Evolutionary conservation across 768 basidiomycete genomes (phyloP).

Genomic region (Agaricus subrufescens): DNA sequence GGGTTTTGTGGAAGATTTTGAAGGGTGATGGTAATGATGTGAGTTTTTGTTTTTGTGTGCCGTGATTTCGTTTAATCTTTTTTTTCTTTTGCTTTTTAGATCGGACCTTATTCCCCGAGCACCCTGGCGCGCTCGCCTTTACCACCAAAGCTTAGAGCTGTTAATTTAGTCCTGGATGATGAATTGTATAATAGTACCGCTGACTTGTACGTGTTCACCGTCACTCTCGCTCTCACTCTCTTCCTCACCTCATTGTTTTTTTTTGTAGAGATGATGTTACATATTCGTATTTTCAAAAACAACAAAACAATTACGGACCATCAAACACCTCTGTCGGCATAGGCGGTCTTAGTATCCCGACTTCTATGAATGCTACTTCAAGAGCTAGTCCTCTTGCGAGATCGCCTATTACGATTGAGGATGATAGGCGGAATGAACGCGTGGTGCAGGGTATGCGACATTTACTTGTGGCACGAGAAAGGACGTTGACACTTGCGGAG

Average conservation of each 20-base stretch:
- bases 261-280: conserved; percentile 36
- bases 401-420: conserved; percentile 37
- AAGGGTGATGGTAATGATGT: conserved; percentile 83
- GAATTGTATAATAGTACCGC: conserved; percentile 47
- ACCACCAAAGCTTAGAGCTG: conserved; percentile 69
- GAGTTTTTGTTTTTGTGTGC: conserved; percentile 20
- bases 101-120: conserved; percentile 77
- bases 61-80: neutral
- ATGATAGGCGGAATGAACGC: conserved; percentile 53
- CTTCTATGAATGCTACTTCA: conserved; percentile 11
- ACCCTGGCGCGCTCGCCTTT: conserved; percentile 71
- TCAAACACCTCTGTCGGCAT: conserved; percentile 37
- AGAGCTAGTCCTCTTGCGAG: conserved; percentile 16
- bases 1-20: conserved; percentile 85
- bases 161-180: conserved; percentile 66
- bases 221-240: conserved; percentile 1
- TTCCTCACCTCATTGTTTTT: neutral
- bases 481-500: conserved; percentile 71
- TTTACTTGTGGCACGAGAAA: conserved; percentile 62
- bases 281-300: conserved; percentile 36
- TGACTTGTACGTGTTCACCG: conserved; percentile 36
- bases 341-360: conserved; percentile 18
- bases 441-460: conserved; percentile 64
- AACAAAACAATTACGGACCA: conserved; percentile 29
- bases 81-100: conserved; percentile 40